Base-by-base conservation (phyloP, 352 stramenopile genomes). In the Globisporangium barbulae region DNA sequence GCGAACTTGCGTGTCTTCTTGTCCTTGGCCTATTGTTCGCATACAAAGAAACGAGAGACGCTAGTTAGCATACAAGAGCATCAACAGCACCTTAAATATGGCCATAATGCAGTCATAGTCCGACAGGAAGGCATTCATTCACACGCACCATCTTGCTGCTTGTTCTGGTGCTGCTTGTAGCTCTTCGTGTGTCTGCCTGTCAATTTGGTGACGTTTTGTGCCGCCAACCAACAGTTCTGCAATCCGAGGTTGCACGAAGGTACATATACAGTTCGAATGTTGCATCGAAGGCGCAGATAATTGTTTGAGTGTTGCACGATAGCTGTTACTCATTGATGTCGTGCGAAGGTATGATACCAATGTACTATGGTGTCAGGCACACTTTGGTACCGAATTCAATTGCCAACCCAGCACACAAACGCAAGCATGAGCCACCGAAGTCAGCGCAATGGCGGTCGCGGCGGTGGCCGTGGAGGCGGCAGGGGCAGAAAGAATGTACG, bases 1-100 rank as follows among this genome's bases (percentile, higher is more conserved):
- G 97, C 98, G 75, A 98, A 99, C 69, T 99, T 98, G 68, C 97
- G 88, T 30, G 95, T 99, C 75, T 99, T 99, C 83, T 99, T 99
- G 61, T 96, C 89, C 74, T 99, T 99, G 45, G 89, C 97, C 81
- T 94, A 62, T 22, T 65, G 10, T 10, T n/a, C 15, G 25, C 30
- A 53, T 37, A 19, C 25, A 47, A 12, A 30, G 19, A 22, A 58
- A n/a, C 13, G 21, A 30, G 10, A 42, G 17, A n/a, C 33, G 21
- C 37, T 64, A 8, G 39, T 48, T 3, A n/a, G 22, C 39, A 66
- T 5, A 57, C 13, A 64, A 13, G 5, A 48, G 15, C 21, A 59
- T 33, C n/a, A 22, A 17, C 15, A 60, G 33, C 53, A 60, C n/a
- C 28, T 22, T 5, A 15, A 3, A 25, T 2, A n/a, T 3, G 15